phyloP scores from a whole-genome alignment of 2,329 filamentous ascomycete species.

The Neonectria magnoliae region DNA sequence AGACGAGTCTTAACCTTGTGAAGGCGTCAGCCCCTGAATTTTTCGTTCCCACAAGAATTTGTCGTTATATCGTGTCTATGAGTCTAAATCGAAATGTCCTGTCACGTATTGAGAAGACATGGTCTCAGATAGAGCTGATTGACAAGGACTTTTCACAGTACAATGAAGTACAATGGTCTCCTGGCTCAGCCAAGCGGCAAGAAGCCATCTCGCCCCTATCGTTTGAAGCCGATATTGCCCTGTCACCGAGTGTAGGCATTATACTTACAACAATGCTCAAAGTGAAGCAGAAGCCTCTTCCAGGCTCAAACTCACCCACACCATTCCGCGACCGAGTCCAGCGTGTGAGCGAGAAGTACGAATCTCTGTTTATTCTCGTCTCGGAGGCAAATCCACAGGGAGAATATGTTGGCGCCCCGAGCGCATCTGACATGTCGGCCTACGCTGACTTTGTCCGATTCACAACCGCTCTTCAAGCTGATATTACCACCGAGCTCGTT shows the following conservation, averaged over 20 bases:
- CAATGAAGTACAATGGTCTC: slow-evolving; percentile 48
- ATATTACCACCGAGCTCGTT: slow-evolving; percentile 57
- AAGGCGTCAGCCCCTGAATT: slow-evolving; percentile 31
- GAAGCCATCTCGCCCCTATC: slow-evolving; percentile 50
- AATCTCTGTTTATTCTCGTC: slow-evolving; percentile 74
- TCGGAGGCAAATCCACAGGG: slow-evolving; percentile 60
- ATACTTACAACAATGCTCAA: slow-evolving; percentile 77
- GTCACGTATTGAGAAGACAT: slow-evolving; percentile 58
- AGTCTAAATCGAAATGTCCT: slow-evolving; percentile 59
- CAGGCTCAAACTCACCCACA: slow-evolving; percentile 54
- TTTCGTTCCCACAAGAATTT: slow-evolving; percentile 25
- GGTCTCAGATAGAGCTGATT: slow-evolving; percentile 62
- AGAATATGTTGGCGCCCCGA: slow-evolving; percentile 53
- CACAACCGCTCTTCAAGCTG: slow-evolving; percentile 51
- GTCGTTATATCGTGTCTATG: slow-evolving; percentile 62
- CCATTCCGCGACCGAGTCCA: slow-evolving; percentile 66
- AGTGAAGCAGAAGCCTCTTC: slow-evolving; percentile 76
- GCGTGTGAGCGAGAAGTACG: slow-evolving; percentile 68
- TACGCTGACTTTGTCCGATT: slow-evolving; percentile 64
- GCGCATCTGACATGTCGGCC: slow-evolving; percentile 53
- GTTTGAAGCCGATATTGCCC: slow-evolving; percentile 76
- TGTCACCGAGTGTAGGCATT: slow-evolving; percentile 76
- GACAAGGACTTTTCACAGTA: slow-evolving; percentile 67
- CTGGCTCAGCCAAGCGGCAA: slow-evolving; percentile 39
- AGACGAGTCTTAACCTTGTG: neutral